phyloP scores from a whole-genome alignment of 1,284 basidiomycete genomes.

The Rhodotorula glutinis region DNA sequence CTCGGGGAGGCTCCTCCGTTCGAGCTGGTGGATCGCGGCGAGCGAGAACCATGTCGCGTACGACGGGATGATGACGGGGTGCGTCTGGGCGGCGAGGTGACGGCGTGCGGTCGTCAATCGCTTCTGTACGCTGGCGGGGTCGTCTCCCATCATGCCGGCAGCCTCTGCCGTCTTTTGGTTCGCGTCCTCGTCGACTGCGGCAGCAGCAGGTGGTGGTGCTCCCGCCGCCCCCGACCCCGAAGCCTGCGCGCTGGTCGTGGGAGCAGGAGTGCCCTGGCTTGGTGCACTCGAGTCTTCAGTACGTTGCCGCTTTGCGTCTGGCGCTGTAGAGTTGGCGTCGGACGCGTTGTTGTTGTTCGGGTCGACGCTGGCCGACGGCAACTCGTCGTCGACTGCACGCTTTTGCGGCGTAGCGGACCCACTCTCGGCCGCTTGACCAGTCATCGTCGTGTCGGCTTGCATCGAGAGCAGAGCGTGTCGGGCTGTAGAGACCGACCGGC shows the following conservation, averaged over 20 bases:
- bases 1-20: slow-evolving; percentile 88
- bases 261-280: background rate
- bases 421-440: background rate
- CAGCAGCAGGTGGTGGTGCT: background rate
- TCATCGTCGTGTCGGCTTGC: background rate
- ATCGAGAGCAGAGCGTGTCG: background rate
- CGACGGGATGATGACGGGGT: slow-evolving; percentile 87
- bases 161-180: slow-evolving; percentile 13
- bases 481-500: too few relatives aligned
- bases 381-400: background rate
- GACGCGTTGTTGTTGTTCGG: too few relatives aligned
- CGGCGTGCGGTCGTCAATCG: slow-evolving; percentile 60
- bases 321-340: background rate
- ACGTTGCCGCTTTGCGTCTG: background rate
- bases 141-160: slow-evolving; percentile 7
- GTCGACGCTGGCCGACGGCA: too few relatives aligned
- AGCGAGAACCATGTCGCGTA: slow-evolving; percentile 99
- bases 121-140: slow-evolving; percentile 22
- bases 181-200: slow-evolving; percentile 11
- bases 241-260: background rate
- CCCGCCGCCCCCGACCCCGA: too few relatives aligned
- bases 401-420: background rate
- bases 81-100: slow-evolving; percentile 95
- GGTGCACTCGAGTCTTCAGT: background rate
- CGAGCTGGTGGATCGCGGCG: slow-evolving; percentile 86